These are phyloP conservation scores for Planoprotostelium fungivorum DNA, from an alignment of 78 protist species.

Conservation along the genomic window DNA sequence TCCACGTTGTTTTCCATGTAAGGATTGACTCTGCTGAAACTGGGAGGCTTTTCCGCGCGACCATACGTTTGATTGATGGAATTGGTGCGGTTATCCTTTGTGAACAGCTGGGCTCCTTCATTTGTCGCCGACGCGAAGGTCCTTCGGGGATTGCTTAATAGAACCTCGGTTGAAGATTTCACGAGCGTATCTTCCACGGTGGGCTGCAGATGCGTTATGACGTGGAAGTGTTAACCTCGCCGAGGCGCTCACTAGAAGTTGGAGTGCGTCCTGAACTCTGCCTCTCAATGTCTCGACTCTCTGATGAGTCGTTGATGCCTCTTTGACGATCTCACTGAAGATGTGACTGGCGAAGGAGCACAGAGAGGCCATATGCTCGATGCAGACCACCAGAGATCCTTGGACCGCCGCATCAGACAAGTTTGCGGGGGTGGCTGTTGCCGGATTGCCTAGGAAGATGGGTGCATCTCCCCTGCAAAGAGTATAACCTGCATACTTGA, in stretches of 20 bases:
- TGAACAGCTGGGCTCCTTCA: neutral
- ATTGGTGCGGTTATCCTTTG: neutral
- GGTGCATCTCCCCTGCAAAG: neutral
- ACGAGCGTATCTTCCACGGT: neutral
- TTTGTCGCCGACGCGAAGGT: neutral
- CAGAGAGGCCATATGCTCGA: neutral
- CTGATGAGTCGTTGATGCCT: neutral
- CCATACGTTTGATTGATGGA: neutral
- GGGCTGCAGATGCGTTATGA: neutral
- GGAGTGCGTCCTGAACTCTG: neutral
- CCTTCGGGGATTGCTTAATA: neutral
- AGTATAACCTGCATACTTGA: neutral
- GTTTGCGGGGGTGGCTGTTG: neutral
- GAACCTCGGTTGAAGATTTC: neutral
- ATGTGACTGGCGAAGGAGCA: neutral
- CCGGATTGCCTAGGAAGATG: neutral
- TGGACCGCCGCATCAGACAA: neutral
- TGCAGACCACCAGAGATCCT: neutral
- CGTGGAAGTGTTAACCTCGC: neutral
- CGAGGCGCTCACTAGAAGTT: neutral
- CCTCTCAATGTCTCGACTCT: neutral
- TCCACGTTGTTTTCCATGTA: conserved; percentile 46
- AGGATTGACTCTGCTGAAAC: conserved; percentile 21
- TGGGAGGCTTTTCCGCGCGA: conserved; percentile 24
- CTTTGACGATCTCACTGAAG: neutral